Evolutionary conservation across 768 basidiomycete species (phyloP).

Genomic region (Serendipita sp.): DNA sequence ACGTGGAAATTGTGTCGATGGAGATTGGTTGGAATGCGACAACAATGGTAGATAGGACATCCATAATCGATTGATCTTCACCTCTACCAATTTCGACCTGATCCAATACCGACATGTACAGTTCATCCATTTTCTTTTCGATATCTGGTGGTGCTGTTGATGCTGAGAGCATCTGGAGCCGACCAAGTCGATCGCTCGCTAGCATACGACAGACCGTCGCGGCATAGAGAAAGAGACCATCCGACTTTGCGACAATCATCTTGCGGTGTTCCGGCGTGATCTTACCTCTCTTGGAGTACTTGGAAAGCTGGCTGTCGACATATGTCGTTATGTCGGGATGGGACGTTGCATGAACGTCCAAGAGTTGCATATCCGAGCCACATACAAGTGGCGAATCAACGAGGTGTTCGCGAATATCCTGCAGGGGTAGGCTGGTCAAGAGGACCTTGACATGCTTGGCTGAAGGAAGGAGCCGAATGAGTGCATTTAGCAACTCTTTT

Average conservation of each 20-base stretch:
- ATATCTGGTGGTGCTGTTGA: neutral
- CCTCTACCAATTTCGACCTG: neutral
- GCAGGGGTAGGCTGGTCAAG: neutral
- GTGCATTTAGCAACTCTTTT: neutral
- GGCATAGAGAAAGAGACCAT: neutral
- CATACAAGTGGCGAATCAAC: neutral
- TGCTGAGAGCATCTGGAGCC: neutral
- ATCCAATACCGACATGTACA: neutral
- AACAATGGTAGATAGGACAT: neutral
- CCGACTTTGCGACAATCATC: neutral
- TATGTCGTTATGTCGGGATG: neutral
- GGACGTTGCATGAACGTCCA: neutral
- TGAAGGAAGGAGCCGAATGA: neutral
- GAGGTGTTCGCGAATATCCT: neutral
- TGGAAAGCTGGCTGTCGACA: neutral
- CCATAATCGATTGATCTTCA: neutral
- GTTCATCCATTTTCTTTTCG: neutral
- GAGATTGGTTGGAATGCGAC: slow-evolving; percentile 1
- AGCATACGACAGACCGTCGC: neutral
- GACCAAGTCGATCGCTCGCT: neutral
- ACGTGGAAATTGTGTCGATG: neutral
- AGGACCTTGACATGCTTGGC: neutral
- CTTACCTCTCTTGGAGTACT: no score
- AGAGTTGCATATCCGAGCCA: neutral
- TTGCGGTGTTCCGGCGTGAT: neutral